Evolutionary conservation across 176 grass and related monocot genomes (phyloP).

Genomic region (Carex pumila): DNA sequence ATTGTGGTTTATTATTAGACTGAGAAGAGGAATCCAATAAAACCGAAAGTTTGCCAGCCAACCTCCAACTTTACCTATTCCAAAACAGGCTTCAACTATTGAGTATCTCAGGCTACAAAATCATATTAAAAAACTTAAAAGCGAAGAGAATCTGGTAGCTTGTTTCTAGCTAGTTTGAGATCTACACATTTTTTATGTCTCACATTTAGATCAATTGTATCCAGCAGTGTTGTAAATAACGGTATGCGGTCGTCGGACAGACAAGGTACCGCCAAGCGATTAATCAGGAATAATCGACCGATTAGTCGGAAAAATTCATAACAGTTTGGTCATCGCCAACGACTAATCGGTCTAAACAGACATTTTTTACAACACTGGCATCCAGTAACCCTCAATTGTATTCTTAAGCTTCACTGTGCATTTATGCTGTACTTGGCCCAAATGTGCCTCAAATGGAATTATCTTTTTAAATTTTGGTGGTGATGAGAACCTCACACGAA

Average conservation of each 20-base stretch:
- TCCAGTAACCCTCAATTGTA: background rate
- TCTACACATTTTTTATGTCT: background rate
- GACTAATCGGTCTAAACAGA: too few species aligned
- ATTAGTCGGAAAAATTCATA: too few species aligned
- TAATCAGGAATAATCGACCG: too few species aligned
- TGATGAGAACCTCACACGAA: background rate
- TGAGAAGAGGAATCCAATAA: background rate
- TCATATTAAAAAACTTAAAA: background rate
- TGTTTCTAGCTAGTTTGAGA: slow-evolving; percentile 10
- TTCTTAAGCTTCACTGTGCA: background rate
- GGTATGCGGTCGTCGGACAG: too few species aligned
- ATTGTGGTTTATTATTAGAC: background rate
- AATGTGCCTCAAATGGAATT: background rate
- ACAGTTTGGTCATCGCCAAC: too few species aligned
- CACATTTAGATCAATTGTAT: background rate
- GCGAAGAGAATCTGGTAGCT: background rate
- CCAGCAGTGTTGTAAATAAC: too few species aligned
- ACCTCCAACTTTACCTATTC: slow-evolving; percentile 7
- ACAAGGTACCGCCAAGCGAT: too few species aligned
- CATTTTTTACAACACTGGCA: too few species aligned
- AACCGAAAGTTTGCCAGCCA: slow-evolving; percentile 22
- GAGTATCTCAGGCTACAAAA: background rate
- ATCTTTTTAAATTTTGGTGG: background rate
- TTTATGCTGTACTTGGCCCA: background rate
- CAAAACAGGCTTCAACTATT: background rate